Conservation (phyloP, 176 grass and related monocot genomes). For the Bonia amplexicaulis region DNA sequence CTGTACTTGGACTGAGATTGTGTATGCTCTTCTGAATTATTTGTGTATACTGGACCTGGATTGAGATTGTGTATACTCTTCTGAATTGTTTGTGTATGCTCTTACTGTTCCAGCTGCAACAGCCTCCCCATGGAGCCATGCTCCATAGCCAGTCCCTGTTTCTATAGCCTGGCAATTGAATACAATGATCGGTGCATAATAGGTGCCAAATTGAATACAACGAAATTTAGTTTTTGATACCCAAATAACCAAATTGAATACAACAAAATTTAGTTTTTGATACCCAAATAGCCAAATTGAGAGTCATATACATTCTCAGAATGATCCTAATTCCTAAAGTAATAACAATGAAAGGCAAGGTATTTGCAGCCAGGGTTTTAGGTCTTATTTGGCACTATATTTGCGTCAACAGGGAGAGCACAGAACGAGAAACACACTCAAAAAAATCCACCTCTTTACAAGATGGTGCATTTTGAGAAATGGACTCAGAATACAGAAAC, state of each 20-base stretch:
- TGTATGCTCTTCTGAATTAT: no score
- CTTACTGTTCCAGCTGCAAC: conserved; percentile 85
- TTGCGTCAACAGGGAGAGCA: not conserved
- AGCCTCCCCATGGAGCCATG: conserved; percentile 92
- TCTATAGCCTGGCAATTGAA: conserved; percentile 76
- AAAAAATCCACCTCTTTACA: no score
- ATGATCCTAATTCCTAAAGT: not conserved
- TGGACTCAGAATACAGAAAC: no score
- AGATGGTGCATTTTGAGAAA: no score
- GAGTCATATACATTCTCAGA: not conserved
- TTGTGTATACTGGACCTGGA: no score
- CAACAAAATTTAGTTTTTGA: not conserved
- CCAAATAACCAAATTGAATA: not conserved
- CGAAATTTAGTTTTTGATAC: no score
- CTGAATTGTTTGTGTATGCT: no score
- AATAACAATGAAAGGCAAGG: not conserved
- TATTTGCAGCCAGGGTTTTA: not conserved
- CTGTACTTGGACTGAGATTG: no score
- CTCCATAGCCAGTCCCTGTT: conserved; percentile 82
- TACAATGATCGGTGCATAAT: not conserved
- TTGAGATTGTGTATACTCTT: no score
- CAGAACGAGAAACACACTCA: not conserved
- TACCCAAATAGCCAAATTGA: not conserved
- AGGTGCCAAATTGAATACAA: no score
- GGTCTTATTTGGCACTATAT: not conserved